Base-by-base conservation (phyloP, 176 grass and related monocot genomes). In the Oryza meyeriana region DNA sequence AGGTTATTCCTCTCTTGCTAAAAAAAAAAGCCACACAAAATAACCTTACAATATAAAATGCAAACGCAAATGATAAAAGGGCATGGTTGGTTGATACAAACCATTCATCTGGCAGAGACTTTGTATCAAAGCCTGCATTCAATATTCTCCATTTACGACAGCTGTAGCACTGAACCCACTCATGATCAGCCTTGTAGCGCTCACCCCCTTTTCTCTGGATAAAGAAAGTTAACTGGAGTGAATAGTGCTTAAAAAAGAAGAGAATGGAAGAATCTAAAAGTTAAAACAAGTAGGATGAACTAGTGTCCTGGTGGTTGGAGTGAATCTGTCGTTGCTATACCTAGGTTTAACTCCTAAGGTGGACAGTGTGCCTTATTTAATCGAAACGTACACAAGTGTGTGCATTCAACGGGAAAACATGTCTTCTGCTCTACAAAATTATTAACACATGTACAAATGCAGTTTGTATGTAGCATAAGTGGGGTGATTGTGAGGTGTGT, bases 81-180 rank as follows among this genome's bases (percentile, higher is more conserved):
- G 33, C 22, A 78, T 79, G 73, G 75, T 70, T 65, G 74, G 31
- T 71, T 64, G 17, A 82, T 85, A 85, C 87, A 16, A 85, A 97
- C 91, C 94, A 97, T 62, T 94, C 79, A 24, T 63, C 39, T 0
- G 94, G 91, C 71, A 97, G 90, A 34, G 39, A 86, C 11, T 72
- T 47, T 7, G 25, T 45, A 79, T 94, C 48, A 10, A 91, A 94
- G 74, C 88, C 82, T 13, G 79, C 35, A 84, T 73, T 83, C 79
- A 94, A 77, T 66, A 86, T 74, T 81, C 94, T 94, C 94, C 94
- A 97, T 84, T 97, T 97, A 18, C 89, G 87, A 61, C 94, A 97
- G 45, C 90, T 82, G 64, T 73, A 78, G 31, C 94, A 97, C 73
- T 97, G 94, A 87, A 97, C 94, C 94, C 94, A 94, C 13, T 97